Evolutionary conservation across 768 basidiomycete species (phyloP).

Genomic region (Chalciporus pseudorubinellus): DNA sequence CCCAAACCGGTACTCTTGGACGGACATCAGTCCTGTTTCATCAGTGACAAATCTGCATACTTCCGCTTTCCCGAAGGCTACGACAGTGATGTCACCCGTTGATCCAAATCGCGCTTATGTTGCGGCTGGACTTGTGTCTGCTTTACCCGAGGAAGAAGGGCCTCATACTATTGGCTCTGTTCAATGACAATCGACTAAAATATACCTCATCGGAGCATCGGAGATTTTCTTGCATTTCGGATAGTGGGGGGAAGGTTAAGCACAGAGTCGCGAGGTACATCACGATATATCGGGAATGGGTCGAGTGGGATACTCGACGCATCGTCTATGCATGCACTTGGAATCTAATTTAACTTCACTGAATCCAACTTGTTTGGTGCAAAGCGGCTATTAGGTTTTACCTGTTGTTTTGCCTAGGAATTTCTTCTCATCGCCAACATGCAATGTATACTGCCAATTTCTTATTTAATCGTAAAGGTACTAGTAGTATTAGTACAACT

Average conservation of each 20-base stretch:
- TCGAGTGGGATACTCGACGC: background rate
- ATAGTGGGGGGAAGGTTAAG: background rate
- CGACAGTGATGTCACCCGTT: slow-evolving; percentile 4
- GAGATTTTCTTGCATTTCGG: background rate
- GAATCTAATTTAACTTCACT: slow-evolving; percentile 7
- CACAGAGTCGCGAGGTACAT: background rate
- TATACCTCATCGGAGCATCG: background rate
- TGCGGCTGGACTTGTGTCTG: slow-evolving; percentile 3
- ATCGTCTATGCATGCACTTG: background rate
- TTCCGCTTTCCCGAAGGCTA: slow-evolving; percentile 19
- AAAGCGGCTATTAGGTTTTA: background rate
- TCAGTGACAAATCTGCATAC: slow-evolving; percentile 18
- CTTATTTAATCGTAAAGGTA: slow-evolving; percentile 14
- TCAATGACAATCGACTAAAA: slow-evolving; percentile 10
- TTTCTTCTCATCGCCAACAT: slow-evolving; percentile 10
- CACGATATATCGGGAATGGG: background rate
- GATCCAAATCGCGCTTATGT: slow-evolving; percentile 2
- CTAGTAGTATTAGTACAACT: slow-evolving; percentile 17
- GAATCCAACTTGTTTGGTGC: background rate
- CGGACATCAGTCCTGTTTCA: slow-evolving; percentile 23
- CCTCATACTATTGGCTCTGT: slow-evolving; percentile 10
- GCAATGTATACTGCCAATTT: slow-evolving; percentile 21
- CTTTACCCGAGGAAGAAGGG: background rate
- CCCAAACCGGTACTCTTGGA: slow-evolving; percentile 28
- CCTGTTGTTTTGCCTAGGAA: slow-evolving; percentile 30